phyloP scores from a whole-genome alignment of 768 basidiomycete genomes.

The Russula griseocarnosa region DNA sequence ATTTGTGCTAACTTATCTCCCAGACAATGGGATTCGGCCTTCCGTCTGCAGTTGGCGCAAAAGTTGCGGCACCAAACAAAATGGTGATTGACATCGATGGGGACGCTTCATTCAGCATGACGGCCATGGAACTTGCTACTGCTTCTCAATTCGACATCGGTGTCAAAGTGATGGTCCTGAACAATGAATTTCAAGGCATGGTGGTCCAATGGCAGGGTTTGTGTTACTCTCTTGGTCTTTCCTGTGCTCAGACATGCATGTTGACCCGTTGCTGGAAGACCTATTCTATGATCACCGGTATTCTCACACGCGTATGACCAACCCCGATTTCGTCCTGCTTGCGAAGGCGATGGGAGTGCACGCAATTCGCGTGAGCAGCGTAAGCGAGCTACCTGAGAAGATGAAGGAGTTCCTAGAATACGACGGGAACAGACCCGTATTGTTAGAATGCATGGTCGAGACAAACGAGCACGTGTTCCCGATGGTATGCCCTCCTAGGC shows the following conservation, averaged over 20 bases:
- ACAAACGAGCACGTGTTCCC: constrained; percentile 86
- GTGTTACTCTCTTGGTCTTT: constrained; percentile 26
- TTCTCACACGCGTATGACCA: constrained; percentile 92
- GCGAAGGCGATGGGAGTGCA: constrained; percentile 91
- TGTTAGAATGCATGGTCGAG: constrained; percentile 89
- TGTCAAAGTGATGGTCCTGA: constrained; percentile 88
- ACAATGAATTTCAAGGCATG: constrained; percentile 99
- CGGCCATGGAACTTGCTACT: constrained; percentile 97
- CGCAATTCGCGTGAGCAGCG: constrained; percentile 68
- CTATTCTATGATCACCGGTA: constrained; percentile 97
- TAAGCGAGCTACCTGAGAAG: constrained; percentile 80
- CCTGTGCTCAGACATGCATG: background rate
- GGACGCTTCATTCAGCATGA: constrained; percentile 99
- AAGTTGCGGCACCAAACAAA: constrained; percentile 92
- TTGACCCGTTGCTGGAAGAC: constrained; percentile 42
- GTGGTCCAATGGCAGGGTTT: constrained; percentile 97
- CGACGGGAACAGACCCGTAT: constrained; percentile 76
- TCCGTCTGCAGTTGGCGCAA: constrained; percentile 92
- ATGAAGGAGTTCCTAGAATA: constrained; percentile 99
- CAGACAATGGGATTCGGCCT: constrained; percentile 99
- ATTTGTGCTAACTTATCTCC: background rate
- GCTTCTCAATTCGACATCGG: constrained; percentile 90
- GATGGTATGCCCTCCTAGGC: constrained; percentile 53
- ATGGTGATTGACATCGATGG: constrained; percentile 95
- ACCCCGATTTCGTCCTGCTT: constrained; percentile 91